phyloP scores from a whole-genome alignment of 805 yeast genomes.

The Nakazawaea ambrosiae region DNA sequence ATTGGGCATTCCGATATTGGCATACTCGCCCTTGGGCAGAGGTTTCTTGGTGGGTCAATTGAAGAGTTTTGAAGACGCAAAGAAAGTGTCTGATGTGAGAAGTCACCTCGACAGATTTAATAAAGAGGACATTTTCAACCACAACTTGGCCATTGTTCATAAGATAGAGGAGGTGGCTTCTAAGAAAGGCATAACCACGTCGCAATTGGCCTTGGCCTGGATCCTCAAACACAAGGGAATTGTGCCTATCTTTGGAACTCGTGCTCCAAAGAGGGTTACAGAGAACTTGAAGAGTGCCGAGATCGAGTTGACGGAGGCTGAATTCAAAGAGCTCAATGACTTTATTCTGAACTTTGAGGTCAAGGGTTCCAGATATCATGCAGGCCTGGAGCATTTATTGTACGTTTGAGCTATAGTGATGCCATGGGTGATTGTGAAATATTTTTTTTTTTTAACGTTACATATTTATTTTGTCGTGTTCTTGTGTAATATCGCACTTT shows the following conservation, averaged over 20 bases:
- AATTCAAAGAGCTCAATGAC: constrained; percentile 44
- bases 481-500: too few relatives aligned
- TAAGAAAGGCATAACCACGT: constrained; percentile 37
- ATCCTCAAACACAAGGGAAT: constrained; percentile 43
- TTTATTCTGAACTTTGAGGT: constrained; percentile 37
- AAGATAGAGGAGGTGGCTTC: constrained; percentile 44
- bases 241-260: constrained; percentile 78
- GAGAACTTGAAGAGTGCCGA: constrained; percentile 42
- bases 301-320: constrained; percentile 45
- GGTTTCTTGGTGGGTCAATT: constrained; percentile 68
- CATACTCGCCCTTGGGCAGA: constrained; percentile 79
- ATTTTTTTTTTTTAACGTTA: too few relatives aligned
- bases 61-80: constrained; percentile 31
- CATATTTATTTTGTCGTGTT: too few relatives aligned
- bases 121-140: constrained; percentile 1
- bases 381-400: constrained; percentile 2
- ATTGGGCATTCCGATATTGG: constrained; percentile 56
- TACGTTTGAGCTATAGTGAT: not conserved
- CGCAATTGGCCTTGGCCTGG: constrained; percentile 73
- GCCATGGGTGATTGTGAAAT: too few relatives aligned
- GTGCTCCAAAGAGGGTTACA: constrained; percentile 49
- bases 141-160: constrained; percentile 29
- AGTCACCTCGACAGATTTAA: not conserved
- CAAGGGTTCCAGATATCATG: constrained; percentile 35
- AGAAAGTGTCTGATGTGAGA: not conserved